Evolutionary conservation across 768 basidiomycete genomes (phyloP).

Genomic region (Kwoniella mangroviensis): DNA sequence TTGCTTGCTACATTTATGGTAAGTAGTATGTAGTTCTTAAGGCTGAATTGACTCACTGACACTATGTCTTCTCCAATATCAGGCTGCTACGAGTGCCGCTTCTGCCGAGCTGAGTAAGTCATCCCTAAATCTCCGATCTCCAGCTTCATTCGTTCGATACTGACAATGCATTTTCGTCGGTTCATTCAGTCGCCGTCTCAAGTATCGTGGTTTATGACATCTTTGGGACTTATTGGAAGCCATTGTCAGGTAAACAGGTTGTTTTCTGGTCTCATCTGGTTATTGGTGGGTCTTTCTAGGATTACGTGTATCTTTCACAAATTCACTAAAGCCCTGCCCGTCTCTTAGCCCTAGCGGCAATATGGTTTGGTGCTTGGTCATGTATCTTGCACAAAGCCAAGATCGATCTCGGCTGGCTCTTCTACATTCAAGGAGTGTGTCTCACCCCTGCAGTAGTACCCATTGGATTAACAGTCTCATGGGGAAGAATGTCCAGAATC

Average conservation of each 20-base stretch:
- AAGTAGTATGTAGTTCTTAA: not conserved
- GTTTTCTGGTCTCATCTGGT: constrained; percentile 38
- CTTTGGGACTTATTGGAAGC: constrained; percentile 58
- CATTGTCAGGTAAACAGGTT: constrained; percentile 28
- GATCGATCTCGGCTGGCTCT: constrained; percentile 55
- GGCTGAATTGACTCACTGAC: too few relatives aligned
- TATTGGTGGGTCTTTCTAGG: constrained; percentile 23
- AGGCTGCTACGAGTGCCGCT: constrained; percentile 63
- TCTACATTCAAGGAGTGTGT: constrained; percentile 32
- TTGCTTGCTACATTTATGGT: constrained; percentile 61
- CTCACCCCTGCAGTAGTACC: constrained; percentile 39
- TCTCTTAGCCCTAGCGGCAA: constrained; percentile 32
- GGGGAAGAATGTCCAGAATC: constrained; percentile 24
- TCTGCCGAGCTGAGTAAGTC: constrained; percentile 60
- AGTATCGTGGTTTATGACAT: constrained; percentile 53
- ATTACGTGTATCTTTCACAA: not conserved
- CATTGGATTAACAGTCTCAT: constrained; percentile 31
- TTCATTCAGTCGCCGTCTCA: constrained; percentile 57
- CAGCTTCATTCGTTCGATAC: too few relatives aligned
- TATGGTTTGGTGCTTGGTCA: constrained; percentile 53
- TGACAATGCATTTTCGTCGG: too few relatives aligned
- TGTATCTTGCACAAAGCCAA: constrained; percentile 47
- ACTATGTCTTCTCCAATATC: not conserved
- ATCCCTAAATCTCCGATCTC: not conserved
- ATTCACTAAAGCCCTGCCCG: too few relatives aligned